Evolutionary conservation across 2,329 filamentous ascomycete genomes (phyloP).

Genomic region (Paraphoma sp.): DNA sequence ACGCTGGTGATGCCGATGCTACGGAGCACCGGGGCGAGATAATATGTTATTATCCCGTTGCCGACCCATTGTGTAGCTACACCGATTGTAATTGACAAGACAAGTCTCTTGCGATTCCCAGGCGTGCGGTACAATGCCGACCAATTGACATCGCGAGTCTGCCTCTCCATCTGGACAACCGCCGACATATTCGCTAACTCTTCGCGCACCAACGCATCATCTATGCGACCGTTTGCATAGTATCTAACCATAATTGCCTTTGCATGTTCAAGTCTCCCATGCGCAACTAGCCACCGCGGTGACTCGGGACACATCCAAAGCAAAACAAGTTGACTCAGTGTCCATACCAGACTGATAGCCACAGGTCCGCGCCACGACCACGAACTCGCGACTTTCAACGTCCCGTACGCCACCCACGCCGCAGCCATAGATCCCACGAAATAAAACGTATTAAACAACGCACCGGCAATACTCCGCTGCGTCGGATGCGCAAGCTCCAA

Average conservation of each 20-base stretch:
- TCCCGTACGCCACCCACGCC: constrained; percentile 15
- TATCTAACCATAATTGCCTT: constrained; percentile 60
- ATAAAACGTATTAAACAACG: constrained; percentile 23
- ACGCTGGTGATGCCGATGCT: constrained; percentile 48
- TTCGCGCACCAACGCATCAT: constrained; percentile 10
- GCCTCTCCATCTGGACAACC: constrained; percentile 1
- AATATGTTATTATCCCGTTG: constrained; percentile 50
- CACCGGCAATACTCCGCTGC: constrained; percentile 17
- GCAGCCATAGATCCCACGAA: constrained; percentile 17
- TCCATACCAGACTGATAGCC: constrained; percentile 14
- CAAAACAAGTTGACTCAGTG: constrained; percentile 6
- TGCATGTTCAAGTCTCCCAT: constrained; percentile 61
- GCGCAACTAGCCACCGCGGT: constrained; percentile 65
- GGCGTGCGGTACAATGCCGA: constrained; percentile 27
- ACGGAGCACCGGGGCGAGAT: constrained; percentile 47
- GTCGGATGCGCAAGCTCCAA: constrained; percentile 23
- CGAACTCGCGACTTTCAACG: constrained; percentile 7
- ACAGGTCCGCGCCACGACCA: constrained; percentile 22
- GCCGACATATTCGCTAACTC: constrained; percentile 13
- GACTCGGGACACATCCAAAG: constrained; percentile 56
- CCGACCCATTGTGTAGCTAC: constrained; percentile 49
- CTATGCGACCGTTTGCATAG: constrained; percentile 54
- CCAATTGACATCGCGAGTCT: constrained; percentile 4
- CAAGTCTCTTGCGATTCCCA: constrained; percentile 48
- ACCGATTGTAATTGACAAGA: constrained; percentile 46